Evolutionary conservation across 129 eudicot genomes (phyloP).

Genomic region (Oenanthe sinensis): DNA sequence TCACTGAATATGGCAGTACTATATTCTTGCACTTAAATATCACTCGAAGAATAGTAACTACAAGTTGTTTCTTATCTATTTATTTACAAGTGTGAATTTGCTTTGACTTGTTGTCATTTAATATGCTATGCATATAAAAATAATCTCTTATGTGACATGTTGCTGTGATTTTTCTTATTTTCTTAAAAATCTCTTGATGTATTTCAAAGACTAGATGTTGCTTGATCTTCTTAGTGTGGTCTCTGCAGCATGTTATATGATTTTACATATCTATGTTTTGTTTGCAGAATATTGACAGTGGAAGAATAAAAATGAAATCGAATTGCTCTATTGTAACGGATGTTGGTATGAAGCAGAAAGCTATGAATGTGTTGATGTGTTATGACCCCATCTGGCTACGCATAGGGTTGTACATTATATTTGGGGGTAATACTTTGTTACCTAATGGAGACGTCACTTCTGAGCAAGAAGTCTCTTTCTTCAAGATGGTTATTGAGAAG

Average conservation of each 20-base stretch:
- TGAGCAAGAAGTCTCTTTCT: conserved; percentile 73
- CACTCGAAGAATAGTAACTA: background rate
- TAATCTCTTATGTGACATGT: no score
- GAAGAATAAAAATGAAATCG: conserved; percentile 82
- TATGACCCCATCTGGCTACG: conserved; percentile 86
- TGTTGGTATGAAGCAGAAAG: conserved; percentile 91
- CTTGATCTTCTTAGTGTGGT: background rate
- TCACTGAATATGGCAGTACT: no score
- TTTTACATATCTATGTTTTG: no score
- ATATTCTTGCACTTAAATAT: background rate
- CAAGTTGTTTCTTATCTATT: no score
- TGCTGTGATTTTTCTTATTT: no score
- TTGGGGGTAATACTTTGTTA: conserved; percentile 86
- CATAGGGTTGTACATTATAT: conserved; percentile 69
- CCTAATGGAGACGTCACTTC: conserved; percentile 43
- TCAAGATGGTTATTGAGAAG: conserved; percentile 73
- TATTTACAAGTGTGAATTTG: no score
- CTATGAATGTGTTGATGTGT: conserved; percentile 56
- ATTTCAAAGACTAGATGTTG: background rate
- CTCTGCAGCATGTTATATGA: background rate
- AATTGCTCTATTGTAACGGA: conserved; percentile 87
- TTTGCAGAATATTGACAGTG: conserved; percentile 76
- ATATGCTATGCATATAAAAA: background rate
- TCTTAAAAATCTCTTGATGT: no score
- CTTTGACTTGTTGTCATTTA: background rate